Evolutionary conservation across 2,329 filamentous ascomycete species (phyloP).

Genomic region (Tolypocladium paradoxum): DNA sequence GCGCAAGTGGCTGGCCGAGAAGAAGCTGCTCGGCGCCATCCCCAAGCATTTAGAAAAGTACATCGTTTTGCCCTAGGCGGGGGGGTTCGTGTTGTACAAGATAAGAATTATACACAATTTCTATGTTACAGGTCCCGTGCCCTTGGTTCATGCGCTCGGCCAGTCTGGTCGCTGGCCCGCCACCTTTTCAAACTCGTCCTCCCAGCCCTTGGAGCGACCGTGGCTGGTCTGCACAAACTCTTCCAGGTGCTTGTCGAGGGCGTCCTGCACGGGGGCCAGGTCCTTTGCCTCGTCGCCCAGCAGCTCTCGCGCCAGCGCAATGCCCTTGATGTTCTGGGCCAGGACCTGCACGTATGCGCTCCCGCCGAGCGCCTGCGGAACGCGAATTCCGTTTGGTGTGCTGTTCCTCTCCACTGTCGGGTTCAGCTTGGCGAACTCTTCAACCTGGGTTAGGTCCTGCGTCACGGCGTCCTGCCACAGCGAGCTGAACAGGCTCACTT

Average conservation of each 20-base stretch:
- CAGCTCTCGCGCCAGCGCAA: conserved; percentile 32
- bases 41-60: conserved; percentile 84
- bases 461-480: conserved; percentile 13
- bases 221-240: conserved; percentile 13
- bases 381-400: conserved; percentile 1
- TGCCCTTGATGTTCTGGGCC: conserved; percentile 26
- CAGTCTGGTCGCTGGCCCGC: conserved; percentile 18
- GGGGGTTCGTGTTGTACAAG: conserved; percentile 13
- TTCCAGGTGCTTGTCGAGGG: conserved; percentile 25
- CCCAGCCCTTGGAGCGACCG: conserved; percentile 10
- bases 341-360: conserved; percentile 16
- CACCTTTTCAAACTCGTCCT: conserved; percentile 13
- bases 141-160: conserved; percentile 5
- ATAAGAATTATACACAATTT: conserved; percentile 13
- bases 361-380: conserved; percentile 10
- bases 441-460: conserved; percentile 9
- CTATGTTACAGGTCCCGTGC: neutral
- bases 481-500: conserved; percentile 13
- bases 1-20: conserved; percentile 77
- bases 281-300: conserved; percentile 17
- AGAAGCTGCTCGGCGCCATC: conserved; percentile 71
- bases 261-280: conserved; percentile 28
- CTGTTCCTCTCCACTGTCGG: conserved; percentile 7
- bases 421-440: conserved; percentile 15
- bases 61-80: conserved; percentile 67